Conservation (phyloP, 139 green algal genomes). For the Axilococcus clingmanii region DNA sequence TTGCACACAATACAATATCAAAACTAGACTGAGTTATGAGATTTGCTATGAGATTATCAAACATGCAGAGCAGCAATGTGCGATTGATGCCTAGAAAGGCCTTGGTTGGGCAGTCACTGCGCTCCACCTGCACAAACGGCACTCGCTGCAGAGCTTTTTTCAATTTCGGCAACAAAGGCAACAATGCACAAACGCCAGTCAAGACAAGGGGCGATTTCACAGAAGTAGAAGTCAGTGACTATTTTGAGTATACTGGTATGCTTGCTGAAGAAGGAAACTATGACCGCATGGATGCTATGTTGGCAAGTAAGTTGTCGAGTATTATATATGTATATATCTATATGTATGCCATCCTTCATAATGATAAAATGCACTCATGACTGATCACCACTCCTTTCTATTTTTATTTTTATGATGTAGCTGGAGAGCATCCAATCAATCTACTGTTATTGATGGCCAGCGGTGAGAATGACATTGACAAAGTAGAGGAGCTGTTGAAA, state of each 20-base stretch:
- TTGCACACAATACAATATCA: too few relatives aligned
- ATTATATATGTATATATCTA: not conserved
- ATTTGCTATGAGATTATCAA: too few relatives aligned
- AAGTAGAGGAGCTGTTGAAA: slow-evolving; percentile 84
- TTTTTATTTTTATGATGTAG: slow-evolving; percentile 17
- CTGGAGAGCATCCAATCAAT: slow-evolving; percentile 69
- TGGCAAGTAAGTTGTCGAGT: slow-evolving; percentile 30
- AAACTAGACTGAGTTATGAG: too few relatives aligned
- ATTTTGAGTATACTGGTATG: slow-evolving; percentile 99
- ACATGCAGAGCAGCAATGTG: too few relatives aligned
- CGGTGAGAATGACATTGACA: slow-evolving; percentile 80
- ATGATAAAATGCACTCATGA: not conserved
- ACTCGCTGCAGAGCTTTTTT: slow-evolving; percentile 48
- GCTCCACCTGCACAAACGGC: slow-evolving; percentile 11
- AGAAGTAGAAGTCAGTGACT: slow-evolving; percentile 76
- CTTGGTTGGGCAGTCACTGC: slow-evolving; percentile 1
- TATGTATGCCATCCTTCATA: not conserved
- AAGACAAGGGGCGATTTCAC: slow-evolving; percentile 51
- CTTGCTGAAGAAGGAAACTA: slow-evolving; percentile 73
- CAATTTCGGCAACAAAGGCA: slow-evolving; percentile 53
- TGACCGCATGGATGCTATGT: slow-evolving; percentile 69
- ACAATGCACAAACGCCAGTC: slow-evolving; percentile 7
- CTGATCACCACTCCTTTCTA: not conserved
- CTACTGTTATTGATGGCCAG: slow-evolving; percentile 84
- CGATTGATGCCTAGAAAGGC: too few relatives aligned